Base-by-base conservation (phyloP, 2,329 filamentous ascomycete species). In the Cladorrhinum sp. region DNA sequence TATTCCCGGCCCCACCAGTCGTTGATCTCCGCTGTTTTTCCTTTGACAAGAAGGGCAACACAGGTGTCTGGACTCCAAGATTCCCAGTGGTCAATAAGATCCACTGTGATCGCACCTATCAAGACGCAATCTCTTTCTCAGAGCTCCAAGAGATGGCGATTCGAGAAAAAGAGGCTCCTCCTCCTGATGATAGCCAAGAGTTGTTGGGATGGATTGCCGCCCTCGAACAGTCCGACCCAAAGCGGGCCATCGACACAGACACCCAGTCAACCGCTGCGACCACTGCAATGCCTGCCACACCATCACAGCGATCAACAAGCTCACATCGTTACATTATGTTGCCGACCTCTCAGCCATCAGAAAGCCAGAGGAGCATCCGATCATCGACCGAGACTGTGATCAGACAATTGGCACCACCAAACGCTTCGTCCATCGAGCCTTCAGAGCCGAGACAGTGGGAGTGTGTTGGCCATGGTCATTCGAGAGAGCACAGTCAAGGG, bases 21-120 rank as follows among this genome's bases (percentile, higher is more conserved):
- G 90, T 92, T 59, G 93, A 96, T 66, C 78, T 96, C 61, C 80
- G 90, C 23, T 93, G 91, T 57, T 90, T 91, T 63, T 87, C 88
- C 0, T 96, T 92, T 66, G 89, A 92, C 62, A 90, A 88, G 68
- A 81, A 83, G 2, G 82, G 85, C 3, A 87, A 89, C 68, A 86
- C 85, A 13, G 80, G 81, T 1, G 92, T 90, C 68, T 92, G 85
- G 78, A 87, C 87, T 61, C 83, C 92, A 56, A 83, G 92, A 1
- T 96, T 96, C 68, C 89, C 92, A 1, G 79, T 83, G 2, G 84
- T 93, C 2, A 81, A 85, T 59, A 96, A 93, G 69, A 79, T 96
- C 9, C 91, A 96, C 67, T 83, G 81, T 62, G 92, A 96, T 70
- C 81, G 92, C 23, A 83, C 83, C 2, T 90, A 84, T 70, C 77